Conservation (phyloP, 2,329 filamentous ascomycete genomes). For the Hysterium pulicare region DNA sequence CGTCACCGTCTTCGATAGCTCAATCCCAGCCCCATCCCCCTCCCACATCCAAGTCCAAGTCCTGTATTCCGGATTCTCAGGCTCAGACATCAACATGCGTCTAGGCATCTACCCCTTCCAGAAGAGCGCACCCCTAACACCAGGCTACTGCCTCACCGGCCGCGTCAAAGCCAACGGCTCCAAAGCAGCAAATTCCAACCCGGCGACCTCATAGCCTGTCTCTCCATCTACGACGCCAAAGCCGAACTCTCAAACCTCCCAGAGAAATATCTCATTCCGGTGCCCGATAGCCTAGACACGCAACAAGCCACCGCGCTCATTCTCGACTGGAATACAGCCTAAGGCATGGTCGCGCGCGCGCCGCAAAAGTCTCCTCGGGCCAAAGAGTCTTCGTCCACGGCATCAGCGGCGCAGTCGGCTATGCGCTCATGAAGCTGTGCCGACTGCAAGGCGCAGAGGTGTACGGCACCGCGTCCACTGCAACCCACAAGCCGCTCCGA, state of each 20-base stretch:
- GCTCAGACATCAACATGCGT: conserved; percentile 51
- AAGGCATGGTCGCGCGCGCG: conserved; percentile 27
- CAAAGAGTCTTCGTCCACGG: conserved; percentile 52
- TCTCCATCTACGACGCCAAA: conserved; percentile 33
- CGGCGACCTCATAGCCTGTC: conserved; percentile 25
- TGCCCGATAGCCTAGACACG: conserved; percentile 43
- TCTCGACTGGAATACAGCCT: conserved; percentile 45
- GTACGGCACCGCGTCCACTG: conserved; percentile 49
- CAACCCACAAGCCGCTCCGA: conserved; percentile 44
- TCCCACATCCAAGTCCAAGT: conserved; percentile 49
- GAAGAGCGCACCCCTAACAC: conserved; percentile 46
- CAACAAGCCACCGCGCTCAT: conserved; percentile 41
- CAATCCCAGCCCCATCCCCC: conserved; percentile 38
- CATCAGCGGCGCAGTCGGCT: conserved; percentile 50
- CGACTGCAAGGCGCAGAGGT: conserved; percentile 45
- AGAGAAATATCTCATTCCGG: conserved; percentile 45
- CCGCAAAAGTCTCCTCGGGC: conserved; percentile 41
- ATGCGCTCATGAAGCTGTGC: conserved; percentile 42
- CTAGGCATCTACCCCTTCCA: conserved; percentile 48
- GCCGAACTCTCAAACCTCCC: conserved; percentile 47
- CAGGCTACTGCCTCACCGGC: conserved; percentile 50
- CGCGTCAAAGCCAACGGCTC: conserved; percentile 39
- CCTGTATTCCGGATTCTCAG: conserved; percentile 48
- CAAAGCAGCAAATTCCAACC: conserved; percentile 22
- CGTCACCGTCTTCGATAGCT: conserved; percentile 24